Base-by-base conservation (phyloP, 345 rosid genomes). In the Durio zibethinus region DNA sequence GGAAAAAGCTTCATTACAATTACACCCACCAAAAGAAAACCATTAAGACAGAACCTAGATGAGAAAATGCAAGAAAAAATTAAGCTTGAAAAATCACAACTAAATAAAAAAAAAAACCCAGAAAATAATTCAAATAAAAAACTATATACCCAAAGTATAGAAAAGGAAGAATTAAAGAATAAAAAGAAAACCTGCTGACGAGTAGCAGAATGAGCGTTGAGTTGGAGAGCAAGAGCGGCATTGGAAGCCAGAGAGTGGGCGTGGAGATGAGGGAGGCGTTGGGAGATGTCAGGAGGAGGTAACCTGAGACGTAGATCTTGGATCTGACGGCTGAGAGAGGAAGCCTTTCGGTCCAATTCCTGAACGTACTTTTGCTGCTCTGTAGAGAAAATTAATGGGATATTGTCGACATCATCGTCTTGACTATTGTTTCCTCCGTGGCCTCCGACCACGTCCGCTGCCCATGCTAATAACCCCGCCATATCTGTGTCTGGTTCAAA, bases 401-500 rank as follows among this genome's bases (percentile, higher is more conserved):
- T 85, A 31, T 77, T 66, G 16, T 80, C 83, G 73, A 76, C 79
- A 33, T 73, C 85, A 3, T 86, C 88, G 56, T 79, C 82, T 9
- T 85, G 87, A 72, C 75, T 80, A 40, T 45, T 15, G 40, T 68
- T 31, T 38, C 76, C 81, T 10, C 90, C 89, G 53, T 90, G 93
- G 62, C 86, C 92, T 7, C 90, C 93, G 4, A 94, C 99, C 18
- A 93, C 97, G 60, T 94, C 97, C 38, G 98, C 97, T 50, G 98
- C 98, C 97, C 98, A 94, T 18, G 94, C 95, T 36, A 94, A 83
- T 66, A 92, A 83, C 67, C 97, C 97, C 79, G 97, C 94, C 97
- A 92, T 94, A 25, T 35, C 23, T 74, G 27, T 27, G 15, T 10
- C 25, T 20, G 3, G 9, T 0, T 31, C 43, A 7, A 27, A 68